Conservation (phyloP, 164 flowering plant genomes). For the Nelumbo lutea region DNA sequence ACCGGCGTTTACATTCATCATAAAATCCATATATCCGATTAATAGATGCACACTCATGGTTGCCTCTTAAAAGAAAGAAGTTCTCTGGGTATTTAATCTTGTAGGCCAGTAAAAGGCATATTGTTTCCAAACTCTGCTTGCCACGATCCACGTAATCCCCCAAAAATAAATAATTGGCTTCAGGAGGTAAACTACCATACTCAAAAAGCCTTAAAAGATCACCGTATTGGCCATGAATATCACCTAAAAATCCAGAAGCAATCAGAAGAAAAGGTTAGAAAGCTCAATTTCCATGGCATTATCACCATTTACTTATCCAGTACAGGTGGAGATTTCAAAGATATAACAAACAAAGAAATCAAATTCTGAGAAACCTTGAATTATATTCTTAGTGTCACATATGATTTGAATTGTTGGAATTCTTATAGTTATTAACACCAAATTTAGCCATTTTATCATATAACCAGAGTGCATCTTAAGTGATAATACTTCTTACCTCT, state of each 20-base stretch:
- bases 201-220: slow-evolving; percentile 80
- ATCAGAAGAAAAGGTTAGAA: not conserved
- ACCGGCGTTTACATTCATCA: slow-evolving; percentile 85
- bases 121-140: slow-evolving; percentile 78
- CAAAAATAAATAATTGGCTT: slow-evolving; percentile 66
- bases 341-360: no score
- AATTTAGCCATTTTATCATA: no score
- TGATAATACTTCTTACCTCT: no score
- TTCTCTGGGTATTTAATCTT: slow-evolving; percentile 81
- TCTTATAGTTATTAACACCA: no score
- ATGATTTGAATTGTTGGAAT: no score
- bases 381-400: no score
- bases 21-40: slow-evolving; percentile 86
- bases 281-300: no score
- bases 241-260: slow-evolving; percentile 45
- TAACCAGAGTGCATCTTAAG: no score
- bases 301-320: no score
- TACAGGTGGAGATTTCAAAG: no score
- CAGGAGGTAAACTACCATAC: slow-evolving; percentile 77
- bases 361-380: no score
- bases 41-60: slow-evolving; percentile 80
- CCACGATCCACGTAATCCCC: slow-evolving; percentile 93
- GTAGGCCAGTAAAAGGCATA: slow-evolving; percentile 78
- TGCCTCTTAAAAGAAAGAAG: slow-evolving; percentile 73
- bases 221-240: slow-evolving; percentile 80